phyloP scores from a whole-genome alignment of 129 eudicot genomes.

The Chrysanthemum makinoi region DNA sequence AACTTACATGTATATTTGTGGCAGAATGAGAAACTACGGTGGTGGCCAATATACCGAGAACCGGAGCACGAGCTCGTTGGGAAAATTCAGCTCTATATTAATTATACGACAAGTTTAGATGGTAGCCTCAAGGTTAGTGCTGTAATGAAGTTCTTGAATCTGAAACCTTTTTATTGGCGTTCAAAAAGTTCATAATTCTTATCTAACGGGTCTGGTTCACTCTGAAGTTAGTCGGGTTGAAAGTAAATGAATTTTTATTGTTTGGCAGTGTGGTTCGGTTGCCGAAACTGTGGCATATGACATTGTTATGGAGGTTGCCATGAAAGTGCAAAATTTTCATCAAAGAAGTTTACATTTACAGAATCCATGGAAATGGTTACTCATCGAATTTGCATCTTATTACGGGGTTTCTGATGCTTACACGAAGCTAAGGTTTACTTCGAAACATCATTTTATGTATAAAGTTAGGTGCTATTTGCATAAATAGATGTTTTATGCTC shows the following conservation, averaged over 20 bases:
- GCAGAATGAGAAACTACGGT: constrained; percentile 76
- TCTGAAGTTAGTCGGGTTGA: no score
- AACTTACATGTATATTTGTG: constrained; percentile 14
- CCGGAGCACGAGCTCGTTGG: constrained; percentile 90
- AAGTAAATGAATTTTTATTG: constrained; percentile 10
- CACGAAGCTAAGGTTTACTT: constrained; percentile 61
- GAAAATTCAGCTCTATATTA: constrained; percentile 61
- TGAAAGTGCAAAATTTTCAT: constrained; percentile 72
- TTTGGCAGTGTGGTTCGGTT: constrained; percentile 76
- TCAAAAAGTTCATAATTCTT: no score
- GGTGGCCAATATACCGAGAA: constrained; percentile 85
- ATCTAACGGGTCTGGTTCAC: no score
- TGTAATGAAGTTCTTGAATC: constrained; percentile 13
- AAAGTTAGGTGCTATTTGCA: background rate
- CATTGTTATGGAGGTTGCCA: constrained; percentile 64
- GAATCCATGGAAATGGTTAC: constrained; percentile 77
- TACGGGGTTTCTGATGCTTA: constrained; percentile 81
- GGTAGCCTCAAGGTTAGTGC: constrained; percentile 66
- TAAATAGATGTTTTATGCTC: no score
- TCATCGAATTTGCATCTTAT: constrained; percentile 68
- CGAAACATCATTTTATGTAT: background rate
- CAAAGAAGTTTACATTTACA: constrained; percentile 54
- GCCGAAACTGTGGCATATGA: constrained; percentile 91
- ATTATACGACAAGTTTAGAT: constrained; percentile 65
- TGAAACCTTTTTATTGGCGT: background rate